These are phyloP conservation scores for Ophiostoma sp. DNA, from an alignment of 2,329 filamentous ascomycete genomes.

Conservation along the genomic window DNA sequence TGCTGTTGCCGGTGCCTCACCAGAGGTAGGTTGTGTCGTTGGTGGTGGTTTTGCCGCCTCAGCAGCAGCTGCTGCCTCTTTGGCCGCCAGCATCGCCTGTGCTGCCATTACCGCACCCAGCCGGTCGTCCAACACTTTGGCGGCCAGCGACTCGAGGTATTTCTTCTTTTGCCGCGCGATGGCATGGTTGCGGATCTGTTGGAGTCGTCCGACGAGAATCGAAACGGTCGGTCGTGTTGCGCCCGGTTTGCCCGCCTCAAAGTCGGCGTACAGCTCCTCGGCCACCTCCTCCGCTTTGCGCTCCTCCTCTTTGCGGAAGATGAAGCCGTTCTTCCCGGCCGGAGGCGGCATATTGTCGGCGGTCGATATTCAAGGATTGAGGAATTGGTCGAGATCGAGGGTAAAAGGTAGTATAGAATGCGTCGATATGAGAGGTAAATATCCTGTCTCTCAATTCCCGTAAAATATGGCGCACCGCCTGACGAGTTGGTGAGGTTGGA, in stretches of 20 bases:
- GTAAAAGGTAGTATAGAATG: background rate
- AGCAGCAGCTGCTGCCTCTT: background rate
- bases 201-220: constrained; percentile 22
- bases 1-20: background rate
- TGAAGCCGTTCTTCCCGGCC: constrained; percentile 15
- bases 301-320: constrained; percentile 24
- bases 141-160: constrained; percentile 29
- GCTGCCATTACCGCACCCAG: background rate
- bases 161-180: constrained; percentile 29
- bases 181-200: constrained; percentile 28
- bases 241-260: constrained; percentile 22
- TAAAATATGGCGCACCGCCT: background rate
- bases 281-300: constrained; percentile 22
- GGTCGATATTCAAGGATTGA: background rate
- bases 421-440: too few relatives aligned
- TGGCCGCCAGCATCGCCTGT: constrained; percentile 12
- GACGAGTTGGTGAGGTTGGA: background rate
- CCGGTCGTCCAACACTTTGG: constrained; percentile 28
- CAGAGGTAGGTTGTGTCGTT: constrained; percentile 22
- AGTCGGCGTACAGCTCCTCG: constrained; percentile 16
- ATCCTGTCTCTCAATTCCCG: too few relatives aligned
- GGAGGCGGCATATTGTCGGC: background rate
- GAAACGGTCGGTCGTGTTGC: constrained; percentile 25
- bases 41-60: background rate
- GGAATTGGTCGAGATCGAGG: background rate